Base-by-base conservation (phyloP, 306 rosid species). In the Vigna unguiculata region DNA sequence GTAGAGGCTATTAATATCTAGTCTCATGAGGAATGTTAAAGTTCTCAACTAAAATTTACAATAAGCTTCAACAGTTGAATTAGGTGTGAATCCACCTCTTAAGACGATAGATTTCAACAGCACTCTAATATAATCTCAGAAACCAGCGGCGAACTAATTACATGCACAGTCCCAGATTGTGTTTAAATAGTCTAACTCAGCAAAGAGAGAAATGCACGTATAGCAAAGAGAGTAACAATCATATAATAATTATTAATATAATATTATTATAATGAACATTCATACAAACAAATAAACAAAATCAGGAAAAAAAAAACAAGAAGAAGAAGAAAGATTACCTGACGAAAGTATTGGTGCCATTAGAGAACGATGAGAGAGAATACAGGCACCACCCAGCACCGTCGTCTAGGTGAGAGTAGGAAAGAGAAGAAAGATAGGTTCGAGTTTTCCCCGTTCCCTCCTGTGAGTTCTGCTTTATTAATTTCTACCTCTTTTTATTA, bases 281-380 rank as follows among this genome's bases (percentile, higher is more conserved):
- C 3, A 41, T 11, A 16, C 1, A 61, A 4, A 71, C 19, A n/a
- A 3, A 32, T 4, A 5, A 66, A 57, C 9, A 36, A 41, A 41
- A 21, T 9, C 47, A 22, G 25, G 3, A 36, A 36, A 38, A 2
- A 8, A 7, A 34, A 1, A 14, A 22, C 19, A 9, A 60, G 45
- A 5, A 28, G 25, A 13, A 59, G 24, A 4, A 16, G 25, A 41
- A 17, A 68, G 0, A 14, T 10, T 72, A 75, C 84, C 61, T 17
- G 54, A 22, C 32, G 74, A 66, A 4, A 45, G 60, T 8, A 34
- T 66, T 7, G 36, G 20, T 51, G 51, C 71, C 84, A 80, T 80
- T 57, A 21, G 75, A 73, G 34, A 64, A 64, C 28, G 52, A 53
- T 54, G 74, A 73, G 46, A 63, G 74, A 14, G 48, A 71, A 22